phyloP scores from a whole-genome alignment of 495 filamentous ascomycete species.

The Penicillium dipodomyicola region DNA sequence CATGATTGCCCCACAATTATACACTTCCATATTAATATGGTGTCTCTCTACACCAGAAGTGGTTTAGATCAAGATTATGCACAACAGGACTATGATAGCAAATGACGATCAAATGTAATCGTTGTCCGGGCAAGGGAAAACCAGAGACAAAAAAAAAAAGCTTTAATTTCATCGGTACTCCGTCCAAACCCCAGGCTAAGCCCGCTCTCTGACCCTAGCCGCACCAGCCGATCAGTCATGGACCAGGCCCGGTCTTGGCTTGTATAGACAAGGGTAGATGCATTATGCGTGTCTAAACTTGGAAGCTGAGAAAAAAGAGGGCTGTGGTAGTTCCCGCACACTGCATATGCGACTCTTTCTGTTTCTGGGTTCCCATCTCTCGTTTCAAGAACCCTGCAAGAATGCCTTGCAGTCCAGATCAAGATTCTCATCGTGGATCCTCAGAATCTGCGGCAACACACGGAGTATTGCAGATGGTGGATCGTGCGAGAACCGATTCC shows the following conservation, averaged over 20 bases:
- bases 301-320: slow-evolving; percentile 6
- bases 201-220: not conserved
- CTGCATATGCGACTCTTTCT: not conserved
- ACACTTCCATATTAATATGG: not conserved
- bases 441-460: not conserved
- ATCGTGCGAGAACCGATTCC: slow-evolving; percentile 2
- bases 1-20: not conserved
- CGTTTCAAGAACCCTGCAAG: not conserved
- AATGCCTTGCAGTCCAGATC: slow-evolving; percentile 6
- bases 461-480: not conserved
- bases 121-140: too few species aligned
- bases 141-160: too few species aligned
- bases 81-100: not conserved
- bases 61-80: slow-evolving; percentile 5
- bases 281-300: slow-evolving; percentile 9
- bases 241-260: not conserved
- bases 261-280: not conserved
- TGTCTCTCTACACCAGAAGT: not conserved
- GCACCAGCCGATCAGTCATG: slow-evolving; percentile 7
- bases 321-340: slow-evolving; percentile 5
- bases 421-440: not conserved
- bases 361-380: not conserved
- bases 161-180: not conserved
- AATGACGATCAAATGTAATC: not conserved
- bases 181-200: not conserved